phyloP scores from a whole-genome alignment of 805 yeast genomes.

The Hanseniaspora valbyensis region DNA sequence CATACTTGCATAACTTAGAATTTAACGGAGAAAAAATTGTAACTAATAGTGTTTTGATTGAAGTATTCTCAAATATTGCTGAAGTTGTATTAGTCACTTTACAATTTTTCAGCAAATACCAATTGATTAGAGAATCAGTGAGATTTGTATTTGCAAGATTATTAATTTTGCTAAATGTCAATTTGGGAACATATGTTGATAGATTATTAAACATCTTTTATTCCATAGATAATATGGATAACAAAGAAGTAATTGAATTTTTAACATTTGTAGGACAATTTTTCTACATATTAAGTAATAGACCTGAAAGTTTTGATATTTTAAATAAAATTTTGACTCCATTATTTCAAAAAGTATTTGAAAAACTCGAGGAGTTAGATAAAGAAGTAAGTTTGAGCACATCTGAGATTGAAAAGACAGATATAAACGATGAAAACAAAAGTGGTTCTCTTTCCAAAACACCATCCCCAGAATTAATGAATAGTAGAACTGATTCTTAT shows the following conservation, averaged over 20 bases:
- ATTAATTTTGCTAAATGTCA: slow-evolving; percentile 56
- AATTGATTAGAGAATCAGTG: slow-evolving; percentile 69
- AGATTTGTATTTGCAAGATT: slow-evolving; percentile 81
- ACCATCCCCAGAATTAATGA: slow-evolving; percentile 8
- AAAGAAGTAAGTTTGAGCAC: slow-evolving; percentile 27
- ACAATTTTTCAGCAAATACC: slow-evolving; percentile 57
- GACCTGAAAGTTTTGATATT: slow-evolving; percentile 59
- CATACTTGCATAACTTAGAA: slow-evolving; percentile 30
- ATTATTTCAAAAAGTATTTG: slow-evolving; percentile 53
- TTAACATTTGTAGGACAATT: slow-evolving; percentile 80
- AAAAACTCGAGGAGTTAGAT: slow-evolving; percentile 36
- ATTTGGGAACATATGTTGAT: slow-evolving; percentile 44
- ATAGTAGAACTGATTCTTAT: slow-evolving; percentile 41
- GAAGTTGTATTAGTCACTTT: slow-evolving; percentile 76
- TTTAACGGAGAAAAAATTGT: slow-evolving; percentile 26
- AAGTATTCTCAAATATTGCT: slow-evolving; percentile 55
- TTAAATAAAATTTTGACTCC: slow-evolving; percentile 66
- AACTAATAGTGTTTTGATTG: slow-evolving; percentile 28
- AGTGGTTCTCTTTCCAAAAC: not conserved
- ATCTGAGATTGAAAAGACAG: slow-evolving; percentile 19
- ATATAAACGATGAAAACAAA: slow-evolving; percentile 15
- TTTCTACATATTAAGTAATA: slow-evolving; percentile 60
- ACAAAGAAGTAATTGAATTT: slow-evolving; percentile 66
- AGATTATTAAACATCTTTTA: slow-evolving; percentile 61
- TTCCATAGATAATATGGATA: slow-evolving; percentile 40